phyloP scores from a whole-genome alignment of 352 stramenopile genomes.

The Nothophytophthora sp. region DNA sequence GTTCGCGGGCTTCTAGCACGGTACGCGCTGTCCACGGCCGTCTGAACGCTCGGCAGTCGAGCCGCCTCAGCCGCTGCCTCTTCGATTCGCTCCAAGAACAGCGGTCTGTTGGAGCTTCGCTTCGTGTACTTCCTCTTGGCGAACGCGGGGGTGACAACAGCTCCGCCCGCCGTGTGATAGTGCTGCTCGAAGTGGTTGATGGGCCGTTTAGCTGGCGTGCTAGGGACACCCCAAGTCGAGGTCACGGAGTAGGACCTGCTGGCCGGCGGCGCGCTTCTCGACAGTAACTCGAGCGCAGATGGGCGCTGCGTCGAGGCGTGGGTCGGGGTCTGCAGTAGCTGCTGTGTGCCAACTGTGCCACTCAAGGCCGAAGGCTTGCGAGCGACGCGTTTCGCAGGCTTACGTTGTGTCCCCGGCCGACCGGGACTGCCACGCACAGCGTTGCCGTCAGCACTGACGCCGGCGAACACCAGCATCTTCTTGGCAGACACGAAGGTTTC shows the following conservation, averaged over 20 bases:
- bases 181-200: constrained; percentile 17
- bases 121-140: constrained; percentile 48
- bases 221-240: constrained; percentile 12
- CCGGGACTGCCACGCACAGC: constrained; percentile 4
- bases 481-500: constrained; percentile 68
- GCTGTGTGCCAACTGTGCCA: not conserved
- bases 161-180: constrained; percentile 12
- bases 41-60: constrained; percentile 38
- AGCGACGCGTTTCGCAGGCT: constrained; percentile 16
- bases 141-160: constrained; percentile 24
- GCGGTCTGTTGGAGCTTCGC: constrained; percentile 22
- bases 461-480: constrained; percentile 67
- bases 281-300: constrained; percentile 52
- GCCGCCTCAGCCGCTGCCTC: constrained; percentile 5
- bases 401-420: constrained; percentile 20
- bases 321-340: constrained; percentile 19
- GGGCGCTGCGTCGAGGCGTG: constrained; percentile 22
- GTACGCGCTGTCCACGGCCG: constrained; percentile 39
- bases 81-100: constrained; percentile 46
- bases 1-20: constrained; percentile 22
- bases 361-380: constrained; percentile 1
- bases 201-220: constrained; percentile 31
- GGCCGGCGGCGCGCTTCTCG: constrained; percentile 48
- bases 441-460: constrained; percentile 15
- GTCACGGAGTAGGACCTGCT: constrained; percentile 4